These are phyloP conservation scores for Botrytis deweyae DNA, from an alignment of 2,329 filamentous ascomycete genomes.

Conservation along the genomic window DNA sequence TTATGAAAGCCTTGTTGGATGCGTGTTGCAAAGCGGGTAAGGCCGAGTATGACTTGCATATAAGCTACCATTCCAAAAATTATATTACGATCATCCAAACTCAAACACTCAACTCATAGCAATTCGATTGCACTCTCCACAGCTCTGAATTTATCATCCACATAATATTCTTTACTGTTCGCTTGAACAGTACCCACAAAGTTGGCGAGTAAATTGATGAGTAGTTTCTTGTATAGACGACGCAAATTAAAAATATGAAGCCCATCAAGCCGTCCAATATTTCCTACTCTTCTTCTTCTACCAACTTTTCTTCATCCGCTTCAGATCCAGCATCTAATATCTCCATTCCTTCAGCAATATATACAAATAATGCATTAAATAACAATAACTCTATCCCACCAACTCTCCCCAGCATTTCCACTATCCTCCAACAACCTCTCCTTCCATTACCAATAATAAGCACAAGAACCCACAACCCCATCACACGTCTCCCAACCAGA, in stretches of 20 bases:
- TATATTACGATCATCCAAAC: background rate
- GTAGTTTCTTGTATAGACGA: conserved; percentile 1
- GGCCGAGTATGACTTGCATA: background rate
- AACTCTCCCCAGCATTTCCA: background rate
- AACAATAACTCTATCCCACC: background rate
- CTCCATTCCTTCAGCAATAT: background rate
- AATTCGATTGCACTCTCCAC: background rate
- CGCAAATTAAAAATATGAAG: conserved; percentile 4
- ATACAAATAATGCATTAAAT: background rate
- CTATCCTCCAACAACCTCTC: background rate
- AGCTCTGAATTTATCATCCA: background rate
- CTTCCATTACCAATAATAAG: background rate
- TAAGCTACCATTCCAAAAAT: conserved; percentile 1
- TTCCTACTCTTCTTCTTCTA: background rate
- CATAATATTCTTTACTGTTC: background rate
- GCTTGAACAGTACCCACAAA: background rate
- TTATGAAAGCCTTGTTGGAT: background rate
- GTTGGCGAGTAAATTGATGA: conserved; percentile 5
- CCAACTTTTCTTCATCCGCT: background rate
- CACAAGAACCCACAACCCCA: background rate
- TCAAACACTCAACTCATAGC: background rate
- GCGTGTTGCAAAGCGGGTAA: background rate
- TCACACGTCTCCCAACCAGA: background rate
- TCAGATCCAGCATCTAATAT: conserved; percentile 1
- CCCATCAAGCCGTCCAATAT: background rate